phyloP scores from a whole-genome alignment of 2,329 filamentous ascomycete species.

The Exophiala sp. region DNA sequence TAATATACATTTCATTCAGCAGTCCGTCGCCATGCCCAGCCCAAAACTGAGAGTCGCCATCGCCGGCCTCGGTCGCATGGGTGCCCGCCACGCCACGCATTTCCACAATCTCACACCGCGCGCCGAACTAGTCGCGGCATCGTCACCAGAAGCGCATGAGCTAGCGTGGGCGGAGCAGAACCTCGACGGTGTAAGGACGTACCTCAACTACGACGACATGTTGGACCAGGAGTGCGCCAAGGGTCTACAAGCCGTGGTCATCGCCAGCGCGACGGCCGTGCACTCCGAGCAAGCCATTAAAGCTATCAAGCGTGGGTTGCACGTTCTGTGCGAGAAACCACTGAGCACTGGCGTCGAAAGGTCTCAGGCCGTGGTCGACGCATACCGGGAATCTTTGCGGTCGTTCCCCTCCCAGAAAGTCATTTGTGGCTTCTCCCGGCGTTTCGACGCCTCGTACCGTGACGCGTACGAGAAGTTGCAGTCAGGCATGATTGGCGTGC shows the following conservation, averaged over 20 bases:
- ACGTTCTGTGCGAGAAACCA: constrained; percentile 57
- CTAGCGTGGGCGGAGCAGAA: constrained; percentile 50
- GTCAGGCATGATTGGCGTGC: constrained; percentile 56
- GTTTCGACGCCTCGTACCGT: constrained; percentile 65
- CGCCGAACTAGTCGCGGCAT: constrained; percentile 49
- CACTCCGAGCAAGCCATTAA: constrained; percentile 58
- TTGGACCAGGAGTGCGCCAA: constrained; percentile 45
- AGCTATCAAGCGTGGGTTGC: constrained; percentile 53
- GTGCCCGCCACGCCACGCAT: constrained; percentile 47
- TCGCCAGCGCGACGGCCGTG: constrained; percentile 54
- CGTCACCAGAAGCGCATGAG: constrained; percentile 45
- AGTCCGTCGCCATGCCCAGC: constrained; percentile 16
- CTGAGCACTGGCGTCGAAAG: constrained; percentile 56
- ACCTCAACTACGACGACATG: constrained; percentile 56
- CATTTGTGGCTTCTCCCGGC: constrained; percentile 63
- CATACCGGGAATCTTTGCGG: constrained; percentile 39
- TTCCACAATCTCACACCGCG: constrained; percentile 47
- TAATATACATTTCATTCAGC: neutral
- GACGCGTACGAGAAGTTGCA: constrained; percentile 55
- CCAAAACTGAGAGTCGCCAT: constrained; percentile 45
- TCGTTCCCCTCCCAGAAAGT: constrained; percentile 60
- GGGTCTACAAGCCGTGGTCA: constrained; percentile 54
- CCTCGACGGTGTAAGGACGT: constrained; percentile 52
- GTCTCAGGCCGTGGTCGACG: constrained; percentile 60
- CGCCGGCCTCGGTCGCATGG: constrained; percentile 52